Evolutionary conservation across 2,329 filamentous ascomycete species (phyloP).

Genomic region (Pseudogymnoascus sp.): DNA sequence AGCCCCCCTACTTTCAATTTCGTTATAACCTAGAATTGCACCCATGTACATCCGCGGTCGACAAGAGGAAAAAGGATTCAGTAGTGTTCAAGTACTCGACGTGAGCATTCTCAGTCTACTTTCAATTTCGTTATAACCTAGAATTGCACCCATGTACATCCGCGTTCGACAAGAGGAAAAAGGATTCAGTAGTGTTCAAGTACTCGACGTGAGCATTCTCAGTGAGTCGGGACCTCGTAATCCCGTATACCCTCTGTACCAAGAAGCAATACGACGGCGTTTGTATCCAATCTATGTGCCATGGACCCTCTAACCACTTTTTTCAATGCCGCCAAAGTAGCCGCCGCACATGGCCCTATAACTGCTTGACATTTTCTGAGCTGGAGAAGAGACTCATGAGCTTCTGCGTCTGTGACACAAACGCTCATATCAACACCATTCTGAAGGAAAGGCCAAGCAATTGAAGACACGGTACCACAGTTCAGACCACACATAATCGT

Average conservation of each 20-base stretch:
- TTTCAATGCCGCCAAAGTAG: slow-evolving; percentile 46
- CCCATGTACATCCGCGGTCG: not conserved
- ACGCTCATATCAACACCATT: slow-evolving; percentile 34
- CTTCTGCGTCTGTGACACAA: slow-evolving; percentile 34
- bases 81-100: not conserved
- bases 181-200: not conserved
- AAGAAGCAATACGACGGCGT: slow-evolving; percentile 54
- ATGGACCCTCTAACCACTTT: slow-evolving; percentile 30
- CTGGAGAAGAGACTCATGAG: slow-evolving; percentile 32
- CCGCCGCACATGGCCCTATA: slow-evolving; percentile 41
- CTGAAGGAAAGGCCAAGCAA: slow-evolving; percentile 36
- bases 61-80: not conserved
- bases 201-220: slow-evolving; percentile 22
- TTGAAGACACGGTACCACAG: slow-evolving; percentile 38
- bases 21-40: not conserved
- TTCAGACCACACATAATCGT: slow-evolving; percentile 43
- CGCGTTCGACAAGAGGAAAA: not conserved
- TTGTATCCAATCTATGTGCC: slow-evolving; percentile 31
- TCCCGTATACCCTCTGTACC: slow-evolving; percentile 56
- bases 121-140: not conserved
- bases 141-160: not conserved
- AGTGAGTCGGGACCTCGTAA: slow-evolving; percentile 38
- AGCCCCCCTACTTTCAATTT: not conserved
- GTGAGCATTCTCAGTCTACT: slow-evolving; percentile 28
- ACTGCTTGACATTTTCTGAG: slow-evolving; percentile 27